These are phyloP conservation scores for Coniochaeta ligniaria DNA, from an alignment of 2,329 filamentous ascomycete genomes.

Conservation along the genomic window DNA sequence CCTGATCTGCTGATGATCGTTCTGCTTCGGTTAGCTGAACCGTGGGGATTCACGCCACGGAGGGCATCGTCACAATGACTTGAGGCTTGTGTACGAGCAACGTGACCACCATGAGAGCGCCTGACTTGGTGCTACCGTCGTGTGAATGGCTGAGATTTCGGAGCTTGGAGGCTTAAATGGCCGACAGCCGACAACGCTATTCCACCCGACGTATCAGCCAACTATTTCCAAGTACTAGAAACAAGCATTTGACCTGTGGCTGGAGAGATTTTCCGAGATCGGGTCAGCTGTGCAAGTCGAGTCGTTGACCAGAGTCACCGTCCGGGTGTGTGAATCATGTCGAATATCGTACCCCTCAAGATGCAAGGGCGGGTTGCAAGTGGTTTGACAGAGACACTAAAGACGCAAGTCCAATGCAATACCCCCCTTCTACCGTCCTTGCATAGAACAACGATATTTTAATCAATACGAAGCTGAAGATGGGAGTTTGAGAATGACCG, in stretches of 20 bases:
- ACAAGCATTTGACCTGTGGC: not conserved
- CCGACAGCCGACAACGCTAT: not conserved
- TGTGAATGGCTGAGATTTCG: not conserved
- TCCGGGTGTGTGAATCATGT: not conserved
- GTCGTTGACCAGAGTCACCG: not conserved
- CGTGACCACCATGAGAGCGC: slow-evolving; percentile 5
- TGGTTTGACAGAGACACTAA: slow-evolving; percentile 1
- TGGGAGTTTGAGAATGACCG: not conserved
- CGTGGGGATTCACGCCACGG: not conserved
- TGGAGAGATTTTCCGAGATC: not conserved
- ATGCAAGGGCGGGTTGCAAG: not conserved
- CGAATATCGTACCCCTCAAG: not conserved
- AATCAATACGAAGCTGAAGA: not conserved
- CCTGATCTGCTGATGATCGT: not conserved
- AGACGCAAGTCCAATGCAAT: not conserved
- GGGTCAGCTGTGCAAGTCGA: not conserved
- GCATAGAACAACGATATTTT: not conserved
- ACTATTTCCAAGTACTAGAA: not conserved
- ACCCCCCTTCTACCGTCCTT: not conserved
- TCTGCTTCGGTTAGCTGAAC: not conserved
- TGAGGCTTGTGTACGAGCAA: not conserved
- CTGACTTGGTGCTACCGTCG: slow-evolving; percentile 5
- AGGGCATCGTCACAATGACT: not conserved
- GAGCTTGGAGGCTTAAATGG: not conserved
- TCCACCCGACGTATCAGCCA: not conserved